Evolutionary conservation across 176 grass and related monocot genomes (phyloP).

Genomic region (Aegilops sharonensis): DNA sequence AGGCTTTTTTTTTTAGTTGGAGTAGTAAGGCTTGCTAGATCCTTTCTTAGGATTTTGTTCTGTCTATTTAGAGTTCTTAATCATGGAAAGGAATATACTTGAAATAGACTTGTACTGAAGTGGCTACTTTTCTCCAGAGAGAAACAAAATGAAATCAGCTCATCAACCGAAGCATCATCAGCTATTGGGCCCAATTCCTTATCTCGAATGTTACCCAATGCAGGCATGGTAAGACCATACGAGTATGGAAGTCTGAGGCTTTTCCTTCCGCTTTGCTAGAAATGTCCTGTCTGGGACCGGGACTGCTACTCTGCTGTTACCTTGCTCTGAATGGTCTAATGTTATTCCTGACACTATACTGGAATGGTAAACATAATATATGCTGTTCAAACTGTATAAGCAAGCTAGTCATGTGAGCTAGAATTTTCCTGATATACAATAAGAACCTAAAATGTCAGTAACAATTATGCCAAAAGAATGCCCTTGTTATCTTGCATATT

Average conservation of each 20-base stretch:
- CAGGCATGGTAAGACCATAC: constrained; percentile 26
- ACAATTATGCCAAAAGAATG: background rate
- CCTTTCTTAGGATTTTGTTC: constrained; percentile 20
- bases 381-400: constrained; percentile 17
- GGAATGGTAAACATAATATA: background rate
- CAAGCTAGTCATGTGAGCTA: background rate
- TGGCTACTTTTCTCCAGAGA: constrained; percentile 33
- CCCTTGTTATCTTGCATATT: background rate
- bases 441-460: constrained; percentile 5
- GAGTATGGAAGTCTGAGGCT: background rate
- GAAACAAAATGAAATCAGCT: constrained; percentile 35
- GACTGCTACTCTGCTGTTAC: background rate
- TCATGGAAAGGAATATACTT: constrained; percentile 14
- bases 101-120: constrained; percentile 19
- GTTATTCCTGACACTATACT: constrained; percentile 15
- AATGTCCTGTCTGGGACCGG: background rate
- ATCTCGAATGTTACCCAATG: constrained; percentile 24
- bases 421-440: constrained; percentile 3
- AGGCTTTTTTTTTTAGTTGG: constrained; percentile 26
- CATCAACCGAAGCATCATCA: constrained; percentile 20
- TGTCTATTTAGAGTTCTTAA: constrained; percentile 11
- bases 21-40: constrained; percentile 47
- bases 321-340: background rate
- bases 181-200: constrained; percentile 1
- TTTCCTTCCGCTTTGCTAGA: constrained; percentile 1